These are phyloP conservation scores for Acanthamoeba quina DNA, from an alignment of 208 protist species.

Conservation along the genomic window DNA sequence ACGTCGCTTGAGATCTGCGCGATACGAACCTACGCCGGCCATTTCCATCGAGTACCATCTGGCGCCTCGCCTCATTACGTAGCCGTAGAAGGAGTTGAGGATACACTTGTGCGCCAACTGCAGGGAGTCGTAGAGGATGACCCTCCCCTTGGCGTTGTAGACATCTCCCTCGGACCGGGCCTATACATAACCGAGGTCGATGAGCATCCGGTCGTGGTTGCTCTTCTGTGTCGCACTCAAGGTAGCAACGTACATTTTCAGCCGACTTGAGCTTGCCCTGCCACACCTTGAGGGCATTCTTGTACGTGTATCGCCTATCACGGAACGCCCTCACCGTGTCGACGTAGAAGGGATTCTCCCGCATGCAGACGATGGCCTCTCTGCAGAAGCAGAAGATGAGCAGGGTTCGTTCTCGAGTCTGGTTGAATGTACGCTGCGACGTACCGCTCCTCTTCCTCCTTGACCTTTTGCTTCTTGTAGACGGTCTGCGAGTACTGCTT, in stretches of 20 bases:
- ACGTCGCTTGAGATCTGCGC: constrained; percentile 15
- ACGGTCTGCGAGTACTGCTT: constrained; percentile 95
- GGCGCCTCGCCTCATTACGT: constrained; percentile 98
- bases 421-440: background rate
- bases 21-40: constrained; percentile 97
- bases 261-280: constrained; percentile 94
- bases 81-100: constrained; percentile 99
- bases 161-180: constrained; percentile 58
- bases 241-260: constrained; percentile 69
- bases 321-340: constrained; percentile 99
- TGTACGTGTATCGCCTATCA: constrained; percentile 99
- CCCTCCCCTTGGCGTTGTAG: constrained; percentile 91
- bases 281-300: constrained; percentile 97
- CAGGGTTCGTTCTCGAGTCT: too few relatives aligned
- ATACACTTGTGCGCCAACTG: constrained; percentile 99
- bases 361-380: constrained; percentile 98
- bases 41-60: constrained; percentile 99
- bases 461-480: constrained; percentile 98
- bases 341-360: constrained; percentile 99
- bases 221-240: background rate
- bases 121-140: constrained; percentile 99
- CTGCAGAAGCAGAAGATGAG: constrained; percentile 32
- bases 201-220: background rate
- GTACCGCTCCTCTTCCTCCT: constrained; percentile 79
- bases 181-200: background rate